These are phyloP conservation scores for Anthoceros angustus DNA, from an alignment of 225 moss, liverwort and hornwort species.

Conservation along the genomic window DNA sequence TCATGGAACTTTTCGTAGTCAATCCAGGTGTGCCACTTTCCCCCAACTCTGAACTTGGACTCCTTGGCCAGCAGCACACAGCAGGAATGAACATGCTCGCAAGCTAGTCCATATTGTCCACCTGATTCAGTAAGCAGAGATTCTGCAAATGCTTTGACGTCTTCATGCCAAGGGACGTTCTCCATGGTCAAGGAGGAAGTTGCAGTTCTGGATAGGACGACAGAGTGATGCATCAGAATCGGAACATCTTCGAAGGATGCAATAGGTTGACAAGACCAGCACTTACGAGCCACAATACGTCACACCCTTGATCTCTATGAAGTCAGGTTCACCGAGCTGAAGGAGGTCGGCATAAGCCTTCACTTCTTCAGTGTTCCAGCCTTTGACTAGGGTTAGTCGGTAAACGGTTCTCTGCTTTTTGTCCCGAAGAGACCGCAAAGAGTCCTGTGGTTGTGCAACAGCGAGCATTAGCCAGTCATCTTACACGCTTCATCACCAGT, in stretches of 20 bases:
- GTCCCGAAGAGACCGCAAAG: slow-evolving; percentile 60
- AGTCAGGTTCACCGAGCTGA: slow-evolving; percentile 74
- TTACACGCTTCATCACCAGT: not conserved
- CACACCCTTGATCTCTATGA: slow-evolving; percentile 96
- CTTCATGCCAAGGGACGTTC: slow-evolving; percentile 97
- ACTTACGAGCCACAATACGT: slow-evolving; percentile 97
- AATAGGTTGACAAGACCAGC: not conserved
- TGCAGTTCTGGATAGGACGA: slow-evolving; percentile 33
- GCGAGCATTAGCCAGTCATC: not conserved
- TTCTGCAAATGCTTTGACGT: slow-evolving; percentile 89
- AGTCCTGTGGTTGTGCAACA: slow-evolving; percentile 30
- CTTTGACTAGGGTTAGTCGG: slow-evolving; percentile 87
- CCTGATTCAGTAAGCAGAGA: slow-evolving; percentile 56
- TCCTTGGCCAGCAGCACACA: slow-evolving; percentile 81
- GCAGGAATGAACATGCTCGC: slow-evolving; percentile 94
- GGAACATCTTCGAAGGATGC: not conserved
- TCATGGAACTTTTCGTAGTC: slow-evolving; percentile 95
- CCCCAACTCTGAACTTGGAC: slow-evolving; percentile 77
- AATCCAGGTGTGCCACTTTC: slow-evolving; percentile 94
- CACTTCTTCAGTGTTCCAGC: slow-evolving; percentile 87
- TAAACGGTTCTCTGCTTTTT: slow-evolving; percentile 90
- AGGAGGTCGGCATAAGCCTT: slow-evolving; percentile 87
- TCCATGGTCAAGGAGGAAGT: slow-evolving; percentile 90
- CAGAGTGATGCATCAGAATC: not conserved
- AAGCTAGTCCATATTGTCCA: slow-evolving; percentile 76